A percentile compares a stretch with the other conserved stretches of the same genome.
phyloP scores from a whole-genome alignment of 2,329 filamentous ascomycete species.

The Dryadomyces quercus-mongolicae region DNA sequence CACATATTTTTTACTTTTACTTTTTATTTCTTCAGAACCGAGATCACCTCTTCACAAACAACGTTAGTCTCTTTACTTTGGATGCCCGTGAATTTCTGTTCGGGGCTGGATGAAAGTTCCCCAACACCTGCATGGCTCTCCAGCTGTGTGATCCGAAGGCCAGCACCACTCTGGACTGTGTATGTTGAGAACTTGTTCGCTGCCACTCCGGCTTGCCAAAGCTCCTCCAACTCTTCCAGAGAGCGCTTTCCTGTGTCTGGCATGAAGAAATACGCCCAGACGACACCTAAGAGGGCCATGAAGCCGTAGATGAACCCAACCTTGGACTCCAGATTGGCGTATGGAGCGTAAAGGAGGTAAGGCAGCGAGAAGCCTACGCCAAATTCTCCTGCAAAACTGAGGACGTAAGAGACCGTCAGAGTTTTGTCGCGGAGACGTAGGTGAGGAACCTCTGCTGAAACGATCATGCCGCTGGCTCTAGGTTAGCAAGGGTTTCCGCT shows the following conservation, averaged over 20 bases:
- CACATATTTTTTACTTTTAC: too few relatives aligned
- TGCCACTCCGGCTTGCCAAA: slow-evolving; percentile 7
- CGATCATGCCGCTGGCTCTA: slow-evolving; percentile 2
- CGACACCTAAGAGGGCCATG: slow-evolving; percentile 2
- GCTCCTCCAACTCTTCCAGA: slow-evolving; percentile 11
- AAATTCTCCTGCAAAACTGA: slow-evolving; percentile 5
- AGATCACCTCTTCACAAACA: background rate
- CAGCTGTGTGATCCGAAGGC: slow-evolving; percentile 7
- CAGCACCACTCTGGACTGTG: slow-evolving; percentile 1
- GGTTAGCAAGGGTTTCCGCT: background rate
- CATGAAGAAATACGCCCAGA: slow-evolving; percentile 9
- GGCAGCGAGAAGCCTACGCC: slow-evolving; percentile 9
- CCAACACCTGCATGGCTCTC: slow-evolving; percentile 8
- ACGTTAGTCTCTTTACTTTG: background rate
- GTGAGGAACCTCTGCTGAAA: slow-evolving; percentile 7
- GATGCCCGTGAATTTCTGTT: too few relatives aligned
- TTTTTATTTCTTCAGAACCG: background rate
- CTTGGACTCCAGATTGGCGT: slow-evolving; percentile 8
- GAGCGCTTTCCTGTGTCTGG: slow-evolving; percentile 5
- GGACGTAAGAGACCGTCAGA: slow-evolving; percentile 2
- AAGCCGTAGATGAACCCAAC: slow-evolving; percentile 10
- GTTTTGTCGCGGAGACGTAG: slow-evolving; percentile 10
- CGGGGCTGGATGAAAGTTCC: too few relatives aligned
- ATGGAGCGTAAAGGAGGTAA: slow-evolving; percentile 7
- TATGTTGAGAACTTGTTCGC: slow-evolving; percentile 5